A percentile compares a stretch with the other conserved stretches of the same genome.
Evolutionary conservation across 257 asterid species (phyloP).

Genomic region (Rubia yunnanensis): DNA sequence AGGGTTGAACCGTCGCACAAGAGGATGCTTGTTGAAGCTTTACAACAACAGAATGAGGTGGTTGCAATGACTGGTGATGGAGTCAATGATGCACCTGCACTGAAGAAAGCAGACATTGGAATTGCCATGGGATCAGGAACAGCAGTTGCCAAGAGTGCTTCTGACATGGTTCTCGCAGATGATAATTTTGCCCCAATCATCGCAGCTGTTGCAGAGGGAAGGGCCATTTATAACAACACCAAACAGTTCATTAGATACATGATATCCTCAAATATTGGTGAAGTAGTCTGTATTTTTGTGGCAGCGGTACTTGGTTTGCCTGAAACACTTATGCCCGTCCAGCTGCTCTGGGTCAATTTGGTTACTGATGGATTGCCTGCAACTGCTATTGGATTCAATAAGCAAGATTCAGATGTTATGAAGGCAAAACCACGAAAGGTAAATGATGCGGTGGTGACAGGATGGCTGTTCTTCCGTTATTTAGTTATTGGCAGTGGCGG

Average conservation of each 20-base stretch:
- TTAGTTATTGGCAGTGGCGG: constrained; percentile 96
- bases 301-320: constrained; percentile 99
- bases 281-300: constrained; percentile 97
- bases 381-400: constrained; percentile 98
- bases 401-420: constrained; percentile 98
- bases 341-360: constrained; percentile 98
- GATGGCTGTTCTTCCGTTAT: constrained; percentile 97
- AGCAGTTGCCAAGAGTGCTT: constrained; percentile 99
- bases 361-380: constrained; percentile 99
- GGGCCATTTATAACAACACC: constrained; percentile 94
- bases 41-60: constrained; percentile 96
- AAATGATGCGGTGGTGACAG: constrained; percentile 88
- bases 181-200: constrained; percentile 96
- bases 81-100: constrained; percentile 99
- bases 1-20: constrained; percentile 99
- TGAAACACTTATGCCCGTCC: constrained; percentile 98
- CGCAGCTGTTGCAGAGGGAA: constrained; percentile 99
- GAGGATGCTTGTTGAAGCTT: constrained; percentile 97
- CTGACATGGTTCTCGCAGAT: constrained; percentile 98
- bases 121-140: constrained; percentile 99
- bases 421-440: constrained; percentile 99
- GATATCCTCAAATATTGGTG: constrained; percentile 98
- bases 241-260: constrained; percentile 97
- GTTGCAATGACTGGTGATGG: constrained; percentile 99
- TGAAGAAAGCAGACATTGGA: constrained; percentile 96